Base-by-base conservation (phyloP, 768 basidiomycete genomes). In the Chlorophyllum brunneum region DNA sequence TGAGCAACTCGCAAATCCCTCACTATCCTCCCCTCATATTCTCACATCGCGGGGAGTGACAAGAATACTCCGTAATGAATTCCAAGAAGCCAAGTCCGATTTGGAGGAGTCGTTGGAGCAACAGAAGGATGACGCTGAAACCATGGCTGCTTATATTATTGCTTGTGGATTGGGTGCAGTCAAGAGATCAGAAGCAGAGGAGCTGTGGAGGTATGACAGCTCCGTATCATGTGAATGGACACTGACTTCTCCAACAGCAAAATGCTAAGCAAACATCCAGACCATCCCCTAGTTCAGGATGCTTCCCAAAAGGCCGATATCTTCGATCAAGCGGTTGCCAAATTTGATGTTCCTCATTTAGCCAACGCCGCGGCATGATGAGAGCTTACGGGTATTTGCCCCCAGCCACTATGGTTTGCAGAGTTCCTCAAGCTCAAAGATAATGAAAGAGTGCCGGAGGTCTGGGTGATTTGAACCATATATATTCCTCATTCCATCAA, bases 1-100 rank as follows among this genome's bases (percentile, higher is more conserved):
- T 4, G 90, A 93, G 59, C 90, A 92, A 63, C 70, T 92, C 18
- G 87, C 79, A 13, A 92, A 90, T 63, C 88, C 89, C 2, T 87
- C 86, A 10, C 64, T 91, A 45, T 79, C 84, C 11, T 88, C 86
- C 0, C 79, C 85, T 8, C 83, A 85, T 58, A 71, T 92, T 27
- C 76, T 92, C 36, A 85, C 87, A 18, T 82, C 86, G n/a, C 81
- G 90, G 56, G 89, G 88, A 7, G 79, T 91, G 23, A 84, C 84
- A 23, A 83, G 88, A 38, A 79, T 92, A n/a, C 70, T 92, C 45
- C 77, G 85, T 16, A 86, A 86, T 54, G 88, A 92, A 59, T 69
- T 88, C 42, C 68, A 74, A 20, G 86, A 82, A 50, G 90, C 89
- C n/a, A 83, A 81, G 65, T 88, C 86, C 2, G 88, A 90, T 62